phyloP scores from a whole-genome alignment of 23 red algal species.

The Gracilaria vermiculophylla region DNA sequence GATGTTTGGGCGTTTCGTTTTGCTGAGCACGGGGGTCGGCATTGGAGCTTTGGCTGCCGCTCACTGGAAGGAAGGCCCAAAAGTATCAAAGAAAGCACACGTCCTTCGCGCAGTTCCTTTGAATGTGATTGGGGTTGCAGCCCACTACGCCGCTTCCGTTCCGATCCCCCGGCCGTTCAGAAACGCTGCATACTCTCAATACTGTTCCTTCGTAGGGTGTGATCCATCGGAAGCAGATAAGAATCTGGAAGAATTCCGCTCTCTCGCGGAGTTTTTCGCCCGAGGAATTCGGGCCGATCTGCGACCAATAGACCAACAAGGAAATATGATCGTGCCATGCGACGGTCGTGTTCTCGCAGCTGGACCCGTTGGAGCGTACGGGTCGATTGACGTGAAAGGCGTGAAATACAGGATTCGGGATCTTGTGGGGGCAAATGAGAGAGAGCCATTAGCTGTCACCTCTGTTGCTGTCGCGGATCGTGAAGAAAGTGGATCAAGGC shows the following conservation, averaged over 20 bases:
- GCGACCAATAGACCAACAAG: slow-evolving; percentile 34
- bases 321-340: slow-evolving; percentile 32
- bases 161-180: slow-evolving; percentile 33
- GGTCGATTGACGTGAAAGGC: slow-evolving; percentile 52
- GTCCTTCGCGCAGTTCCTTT: slow-evolving; percentile 15
- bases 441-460: slow-evolving; percentile 36
- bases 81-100: slow-evolving; percentile 8
- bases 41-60: slow-evolving; percentile 21
- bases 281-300: slow-evolving; percentile 6
- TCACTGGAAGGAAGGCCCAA: slow-evolving; percentile 38
- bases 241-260: slow-evolving; percentile 18
- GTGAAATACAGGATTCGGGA: slow-evolving; percentile 36
- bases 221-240: slow-evolving; percentile 23
- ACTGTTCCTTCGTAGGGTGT: slow-evolving; percentile 52
- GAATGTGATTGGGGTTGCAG: slow-evolving; percentile 38
- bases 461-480: slow-evolving; percentile 40
- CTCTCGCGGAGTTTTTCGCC: slow-evolving; percentile 36
- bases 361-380: slow-evolving; percentile 51
- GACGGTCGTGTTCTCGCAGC: slow-evolving; percentile 36
- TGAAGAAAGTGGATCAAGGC: slow-evolving; percentile 34
- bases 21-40: slow-evolving; percentile 11
- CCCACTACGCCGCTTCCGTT: slow-evolving; percentile 41
- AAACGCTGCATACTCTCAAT: not conserved
- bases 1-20: not conserved
- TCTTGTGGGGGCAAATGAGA: slow-evolving; percentile 34